These are phyloP conservation scores for Nakaseomyces bracarensis DNA, from an alignment of 1,139 yeast genomes.

Conservation along the genomic window DNA sequence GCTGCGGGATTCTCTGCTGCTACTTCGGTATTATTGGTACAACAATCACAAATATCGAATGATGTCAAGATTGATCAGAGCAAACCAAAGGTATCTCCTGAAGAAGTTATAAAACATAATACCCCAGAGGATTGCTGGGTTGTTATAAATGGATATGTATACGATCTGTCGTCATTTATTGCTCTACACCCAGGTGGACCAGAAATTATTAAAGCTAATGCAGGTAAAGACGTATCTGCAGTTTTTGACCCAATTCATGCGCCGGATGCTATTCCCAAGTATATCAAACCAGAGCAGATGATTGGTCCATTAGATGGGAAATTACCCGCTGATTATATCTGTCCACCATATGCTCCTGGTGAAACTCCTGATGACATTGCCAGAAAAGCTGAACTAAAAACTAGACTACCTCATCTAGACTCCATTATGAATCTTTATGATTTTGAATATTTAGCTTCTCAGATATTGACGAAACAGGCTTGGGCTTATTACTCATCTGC, in stretches of 20 bases:
- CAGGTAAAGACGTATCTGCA: constrained; percentile 87
- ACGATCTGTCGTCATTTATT: constrained; percentile 73
- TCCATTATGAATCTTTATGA: constrained; percentile 30
- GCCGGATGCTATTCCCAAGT: constrained; percentile 58
- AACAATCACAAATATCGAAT: constrained; percentile 8
- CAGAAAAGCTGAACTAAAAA: constrained; percentile 43
- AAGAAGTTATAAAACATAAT: constrained; percentile 51
- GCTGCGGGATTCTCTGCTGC: background rate
- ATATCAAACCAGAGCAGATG: constrained; percentile 39
- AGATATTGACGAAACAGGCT: constrained; percentile 65
- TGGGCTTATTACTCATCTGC: constrained; percentile 94
- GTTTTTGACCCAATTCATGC: constrained; percentile 85
- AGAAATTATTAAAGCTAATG: constrained; percentile 60
- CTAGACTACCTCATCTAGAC: constrained; percentile 32
- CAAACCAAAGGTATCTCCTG: constrained; percentile 30
- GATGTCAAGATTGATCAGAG: constrained; percentile 15
- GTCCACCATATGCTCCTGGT: constrained; percentile 31
- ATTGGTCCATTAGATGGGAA: constrained; percentile 37
- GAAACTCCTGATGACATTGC: constrained; percentile 47
- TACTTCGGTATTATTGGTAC: background rate
- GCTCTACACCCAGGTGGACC: constrained; percentile 87
- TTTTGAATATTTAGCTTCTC: constrained; percentile 77
- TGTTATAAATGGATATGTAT: constrained; percentile 72
- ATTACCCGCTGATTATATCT: constrained; percentile 25
- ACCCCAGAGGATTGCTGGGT: constrained; percentile 78